Conservation (phyloP, 169 alveolate genomes). For the Haemoproteus tartakovskyi region DNA sequence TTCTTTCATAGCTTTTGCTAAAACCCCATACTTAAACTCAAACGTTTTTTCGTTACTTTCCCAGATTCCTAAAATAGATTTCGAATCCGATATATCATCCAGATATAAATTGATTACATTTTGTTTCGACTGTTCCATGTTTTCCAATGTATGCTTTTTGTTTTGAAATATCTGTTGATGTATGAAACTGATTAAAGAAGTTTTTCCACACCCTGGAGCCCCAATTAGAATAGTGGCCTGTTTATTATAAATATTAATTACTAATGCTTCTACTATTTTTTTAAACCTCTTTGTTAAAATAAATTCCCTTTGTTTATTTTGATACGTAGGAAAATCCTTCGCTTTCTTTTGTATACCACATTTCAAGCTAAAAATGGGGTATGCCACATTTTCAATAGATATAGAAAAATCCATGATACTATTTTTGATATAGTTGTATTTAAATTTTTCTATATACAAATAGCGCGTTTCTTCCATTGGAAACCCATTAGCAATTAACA, state of each 20-base stretch:
- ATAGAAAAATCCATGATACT: not conserved
- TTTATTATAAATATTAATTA: constrained; percentile 30
- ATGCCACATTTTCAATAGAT: constrained; percentile 11
- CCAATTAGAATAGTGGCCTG: constrained; percentile 52
- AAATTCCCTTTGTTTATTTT: too few species aligned
- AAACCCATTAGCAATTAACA: too few species aligned
- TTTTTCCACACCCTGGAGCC: constrained; percentile 59
- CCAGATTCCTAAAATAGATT: constrained; percentile 81
- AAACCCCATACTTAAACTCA: constrained; percentile 78
- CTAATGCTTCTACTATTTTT: constrained; percentile 6
- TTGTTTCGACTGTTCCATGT: not conserved
- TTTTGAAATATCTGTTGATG: constrained; percentile 25
- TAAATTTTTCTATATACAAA: constrained; percentile 35
- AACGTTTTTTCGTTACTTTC: constrained; percentile 76
- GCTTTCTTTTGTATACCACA: not conserved
- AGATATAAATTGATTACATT: constrained; percentile 70
- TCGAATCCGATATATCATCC: constrained; percentile 81
- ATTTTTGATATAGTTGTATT: not conserved
- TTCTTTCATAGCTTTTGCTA: constrained; percentile 74
- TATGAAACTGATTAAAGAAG: constrained; percentile 41
- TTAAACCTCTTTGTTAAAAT: constrained; percentile 20
- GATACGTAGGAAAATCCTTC: too few species aligned
- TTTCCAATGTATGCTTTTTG: too few species aligned
- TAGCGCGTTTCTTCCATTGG: constrained; percentile 8
- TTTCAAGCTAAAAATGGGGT: constrained; percentile 24